Evolutionary conservation across 371 early-diverging fungal species (phyloP).

Genomic region (Haplosporangium sp.): DNA sequence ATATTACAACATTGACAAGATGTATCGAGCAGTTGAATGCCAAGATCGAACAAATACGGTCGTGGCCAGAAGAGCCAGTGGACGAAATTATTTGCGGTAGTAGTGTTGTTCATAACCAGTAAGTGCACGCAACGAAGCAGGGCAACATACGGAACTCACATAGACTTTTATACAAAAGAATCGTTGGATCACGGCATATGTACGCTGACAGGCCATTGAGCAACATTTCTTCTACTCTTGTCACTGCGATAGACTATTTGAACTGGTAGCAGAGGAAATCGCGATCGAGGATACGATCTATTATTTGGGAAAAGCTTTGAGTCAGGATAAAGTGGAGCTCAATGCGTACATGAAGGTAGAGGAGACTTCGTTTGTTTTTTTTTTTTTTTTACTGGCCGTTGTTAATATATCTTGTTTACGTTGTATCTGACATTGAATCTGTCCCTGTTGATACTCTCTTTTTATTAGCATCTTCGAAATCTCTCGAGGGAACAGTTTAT

Average conservation of each 20-base stretch:
- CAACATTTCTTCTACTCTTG: background rate
- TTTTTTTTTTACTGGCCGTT: background rate
- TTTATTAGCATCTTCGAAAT: slow-evolving; percentile 72
- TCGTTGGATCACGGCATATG: too few relatives aligned
- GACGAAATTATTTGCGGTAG: slow-evolving; percentile 77
- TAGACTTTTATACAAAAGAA: too few relatives aligned
- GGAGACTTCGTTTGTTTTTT: slow-evolving; percentile 17
- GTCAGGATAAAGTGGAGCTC: slow-evolving; percentile 74
- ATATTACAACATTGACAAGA: slow-evolving; percentile 34
- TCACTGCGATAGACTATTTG: slow-evolving; percentile 71
- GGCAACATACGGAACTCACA: too few relatives aligned
- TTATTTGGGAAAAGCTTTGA: slow-evolving; percentile 81
- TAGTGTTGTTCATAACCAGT: slow-evolving; percentile 85
- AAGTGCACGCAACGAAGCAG: slow-evolving; percentile 18
- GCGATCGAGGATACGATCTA: slow-evolving; percentile 94
- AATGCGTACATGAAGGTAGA: slow-evolving; percentile 76
- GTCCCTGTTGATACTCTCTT: too few relatives aligned
- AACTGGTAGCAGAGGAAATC: slow-evolving; percentile 88
- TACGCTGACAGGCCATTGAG: too few relatives aligned
- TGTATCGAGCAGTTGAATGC: slow-evolving; percentile 35
- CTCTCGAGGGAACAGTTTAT: slow-evolving; percentile 90
- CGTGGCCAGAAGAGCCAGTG: slow-evolving; percentile 72
- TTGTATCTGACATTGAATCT: too few relatives aligned
- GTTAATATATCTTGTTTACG: background rate
- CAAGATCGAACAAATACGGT: slow-evolving; percentile 61